These are phyloP conservation scores for Panicum miliaceum DNA, from an alignment of 176 grass and related monocot genomes.

Conservation along the genomic window DNA sequence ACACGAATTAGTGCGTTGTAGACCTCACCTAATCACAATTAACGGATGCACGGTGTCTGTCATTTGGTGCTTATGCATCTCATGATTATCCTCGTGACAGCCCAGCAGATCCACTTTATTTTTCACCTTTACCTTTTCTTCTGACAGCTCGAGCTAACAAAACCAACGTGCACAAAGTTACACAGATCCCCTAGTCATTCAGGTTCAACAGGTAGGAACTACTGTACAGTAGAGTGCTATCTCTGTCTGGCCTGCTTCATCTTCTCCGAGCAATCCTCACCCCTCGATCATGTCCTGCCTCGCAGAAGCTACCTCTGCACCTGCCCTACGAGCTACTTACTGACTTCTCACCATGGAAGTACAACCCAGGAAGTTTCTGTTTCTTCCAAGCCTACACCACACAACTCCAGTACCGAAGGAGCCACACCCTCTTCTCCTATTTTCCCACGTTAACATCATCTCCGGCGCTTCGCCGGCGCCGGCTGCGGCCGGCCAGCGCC, in stretches of 20 bases:
- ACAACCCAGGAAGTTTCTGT: background rate
- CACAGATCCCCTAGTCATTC: background rate
- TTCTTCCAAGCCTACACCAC: background rate
- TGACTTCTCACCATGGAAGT: background rate
- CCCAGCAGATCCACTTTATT: conserved; percentile 4
- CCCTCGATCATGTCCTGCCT: background rate
- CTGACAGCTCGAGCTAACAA: conserved; percentile 6
- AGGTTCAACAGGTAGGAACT: background rate
- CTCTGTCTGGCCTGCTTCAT: background rate
- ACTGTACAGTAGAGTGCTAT: background rate
- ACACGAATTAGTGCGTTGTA: background rate
- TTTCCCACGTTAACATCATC: conserved; percentile 33
- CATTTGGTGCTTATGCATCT: background rate
- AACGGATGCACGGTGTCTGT: background rate
- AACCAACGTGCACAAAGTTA: background rate
- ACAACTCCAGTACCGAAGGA: background rate
- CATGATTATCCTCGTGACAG: background rate
- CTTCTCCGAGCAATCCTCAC: conserved; percentile 26
- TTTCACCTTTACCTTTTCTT: background rate
- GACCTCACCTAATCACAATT: conserved; percentile 10
- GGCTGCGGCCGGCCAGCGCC: background rate
- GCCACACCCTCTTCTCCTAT: background rate
- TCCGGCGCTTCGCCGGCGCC: conserved; percentile 44
- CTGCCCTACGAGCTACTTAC: background rate
- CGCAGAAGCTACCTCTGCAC: background rate